Percentiles rank a stretch among this genome's conserved stretches.
Evolutionary conservation across 2,329 filamentous ascomycete species (phyloP).

Genomic region (Stromatinia cepivora): DNA sequence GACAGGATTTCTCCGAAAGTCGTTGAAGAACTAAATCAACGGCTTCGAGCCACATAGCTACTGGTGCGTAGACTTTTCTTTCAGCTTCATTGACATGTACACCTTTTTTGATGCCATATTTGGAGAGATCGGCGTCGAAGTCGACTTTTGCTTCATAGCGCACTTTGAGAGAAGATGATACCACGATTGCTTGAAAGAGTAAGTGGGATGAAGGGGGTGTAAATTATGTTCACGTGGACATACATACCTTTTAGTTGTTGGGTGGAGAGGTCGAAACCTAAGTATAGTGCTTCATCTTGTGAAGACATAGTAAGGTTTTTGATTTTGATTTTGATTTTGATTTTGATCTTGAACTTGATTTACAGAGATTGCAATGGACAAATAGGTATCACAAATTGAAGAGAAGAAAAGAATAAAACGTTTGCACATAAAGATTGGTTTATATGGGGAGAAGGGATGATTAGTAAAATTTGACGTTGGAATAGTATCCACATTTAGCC

Average conservation of each 20-base stretch:
- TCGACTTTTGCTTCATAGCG: slow-evolving; percentile 87
- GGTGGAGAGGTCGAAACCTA: slow-evolving; percentile 94
- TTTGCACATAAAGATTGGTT: slow-evolving; percentile 13
- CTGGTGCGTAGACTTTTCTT: slow-evolving; percentile 88
- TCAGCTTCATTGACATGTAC: slow-evolving; percentile 79
- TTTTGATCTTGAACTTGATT: too few relatives aligned
- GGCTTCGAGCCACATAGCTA: slow-evolving; percentile 92
- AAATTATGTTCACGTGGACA: slow-evolving; percentile 28
- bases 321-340: background rate
- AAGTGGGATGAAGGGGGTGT: slow-evolving; percentile 25
- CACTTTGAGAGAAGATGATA: slow-evolving; percentile 78
- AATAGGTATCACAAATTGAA: background rate
- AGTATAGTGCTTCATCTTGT: slow-evolving; percentile 64
- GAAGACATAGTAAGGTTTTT: slow-evolving; percentile 41
- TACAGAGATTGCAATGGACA: background rate
- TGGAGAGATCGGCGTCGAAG: slow-evolving; percentile 81
- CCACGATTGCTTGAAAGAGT: slow-evolving; percentile 66
- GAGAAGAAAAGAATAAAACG: slow-evolving; percentile 9
- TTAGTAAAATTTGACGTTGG: slow-evolving; percentile 21
- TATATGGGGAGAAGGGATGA: slow-evolving; percentile 18
- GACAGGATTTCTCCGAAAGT: slow-evolving; percentile 67
- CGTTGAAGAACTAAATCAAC: slow-evolving; percentile 80
- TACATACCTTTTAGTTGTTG: slow-evolving; percentile 86
- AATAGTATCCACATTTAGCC: slow-evolving; percentile 25
- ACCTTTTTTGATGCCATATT: slow-evolving; percentile 83